Percentiles rank a stretch among this genome's conserved stretches.
phyloP scores from a whole-genome alignment of 1,284 basidiomycete species.

The Pseudomicrostroma phylloplanum region DNA sequence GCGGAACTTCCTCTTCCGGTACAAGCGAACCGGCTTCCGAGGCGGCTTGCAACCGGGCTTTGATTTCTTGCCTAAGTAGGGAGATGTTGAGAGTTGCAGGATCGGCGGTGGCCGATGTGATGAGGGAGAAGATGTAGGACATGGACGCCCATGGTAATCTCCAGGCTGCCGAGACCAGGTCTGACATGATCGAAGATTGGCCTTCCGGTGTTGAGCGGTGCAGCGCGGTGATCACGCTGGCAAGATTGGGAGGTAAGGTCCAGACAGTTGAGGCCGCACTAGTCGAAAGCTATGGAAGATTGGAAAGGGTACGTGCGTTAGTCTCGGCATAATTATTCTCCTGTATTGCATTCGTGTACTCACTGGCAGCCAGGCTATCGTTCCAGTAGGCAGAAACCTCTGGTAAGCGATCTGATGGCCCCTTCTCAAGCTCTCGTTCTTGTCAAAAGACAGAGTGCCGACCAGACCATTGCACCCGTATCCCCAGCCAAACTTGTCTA shows the following conservation, averaged over 20 bases:
- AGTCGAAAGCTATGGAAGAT: constrained; percentile 56
- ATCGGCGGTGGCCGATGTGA: neutral
- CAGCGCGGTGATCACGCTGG: constrained; percentile 65
- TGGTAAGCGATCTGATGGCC: constrained; percentile 73
- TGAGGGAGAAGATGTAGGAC: neutral
- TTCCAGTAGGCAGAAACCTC: constrained; percentile 88
- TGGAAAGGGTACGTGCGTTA: neutral
- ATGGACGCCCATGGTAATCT: constrained; percentile 64
- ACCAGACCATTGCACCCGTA: constrained; percentile 89
- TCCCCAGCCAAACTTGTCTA: constrained; percentile 82
- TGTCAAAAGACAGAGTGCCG: constrained; percentile 62
- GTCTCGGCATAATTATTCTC: neutral
- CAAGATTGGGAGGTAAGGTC: constrained; percentile 78
- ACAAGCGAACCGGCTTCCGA: constrained; percentile 22
- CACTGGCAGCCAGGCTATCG: constrained; percentile 81
- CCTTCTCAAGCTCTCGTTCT: constrained; percentile 54
- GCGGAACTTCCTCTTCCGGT: constrained; percentile 56
- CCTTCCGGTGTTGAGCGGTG: constrained; percentile 52
- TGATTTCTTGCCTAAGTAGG: constrained; percentile 57
- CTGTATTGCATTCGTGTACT: constrained; percentile 10
- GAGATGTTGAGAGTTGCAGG: constrained; percentile 64
- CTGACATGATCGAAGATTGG: constrained; percentile 56
- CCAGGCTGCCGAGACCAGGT: constrained; percentile 86
- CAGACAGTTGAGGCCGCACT: constrained; percentile 83
- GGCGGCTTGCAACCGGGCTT: constrained; percentile 20